phyloP scores from a whole-genome alignment of 1,139 yeast genomes.

The Debaryomyces udenii region DNA sequence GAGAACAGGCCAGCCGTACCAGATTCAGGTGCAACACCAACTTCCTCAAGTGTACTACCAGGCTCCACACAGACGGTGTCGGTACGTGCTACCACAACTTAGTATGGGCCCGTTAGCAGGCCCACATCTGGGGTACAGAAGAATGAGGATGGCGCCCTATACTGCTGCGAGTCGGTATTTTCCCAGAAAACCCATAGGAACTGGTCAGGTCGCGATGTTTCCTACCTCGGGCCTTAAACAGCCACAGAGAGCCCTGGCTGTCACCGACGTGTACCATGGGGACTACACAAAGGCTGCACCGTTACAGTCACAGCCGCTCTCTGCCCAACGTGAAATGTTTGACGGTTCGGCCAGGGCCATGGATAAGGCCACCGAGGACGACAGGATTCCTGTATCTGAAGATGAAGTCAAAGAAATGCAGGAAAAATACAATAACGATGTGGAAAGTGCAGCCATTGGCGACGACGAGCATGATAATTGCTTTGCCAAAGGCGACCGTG shows the following conservation, averaged over 20 bases:
- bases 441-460: slow-evolving; percentile 21
- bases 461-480: slow-evolving; percentile 16
- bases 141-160: slow-evolving; percentile 7
- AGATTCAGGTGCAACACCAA: slow-evolving; percentile 16
- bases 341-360: slow-evolving; percentile 15
- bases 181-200: slow-evolving; percentile 1
- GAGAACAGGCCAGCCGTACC: slow-evolving; percentile 11
- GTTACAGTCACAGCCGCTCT: slow-evolving; percentile 54
- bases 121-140: slow-evolving; percentile 4
- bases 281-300: slow-evolving; percentile 55
- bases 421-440: slow-evolving; percentile 29
- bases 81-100: slow-evolving; percentile 7
- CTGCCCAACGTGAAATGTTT: slow-evolving; percentile 54
- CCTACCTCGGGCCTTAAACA: not conserved
- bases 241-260: slow-evolving; percentile 17
- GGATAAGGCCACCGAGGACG: slow-evolving; percentile 29
- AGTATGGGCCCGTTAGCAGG: not conserved
- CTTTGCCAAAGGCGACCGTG: slow-evolving; percentile 13
- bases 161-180: slow-evolving; percentile 9
- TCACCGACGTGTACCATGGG: slow-evolving; percentile 54
- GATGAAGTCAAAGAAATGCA: slow-evolving; percentile 45
- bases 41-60: slow-evolving; percentile 8
- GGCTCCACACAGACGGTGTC: slow-evolving; percentile 4
- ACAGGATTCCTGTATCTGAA: slow-evolving; percentile 39
- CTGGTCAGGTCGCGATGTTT: not conserved